phyloP scores from a whole-genome alignment of 2,329 filamentous ascomycete genomes.

The Parasarocladium wereldwijsianum region DNA sequence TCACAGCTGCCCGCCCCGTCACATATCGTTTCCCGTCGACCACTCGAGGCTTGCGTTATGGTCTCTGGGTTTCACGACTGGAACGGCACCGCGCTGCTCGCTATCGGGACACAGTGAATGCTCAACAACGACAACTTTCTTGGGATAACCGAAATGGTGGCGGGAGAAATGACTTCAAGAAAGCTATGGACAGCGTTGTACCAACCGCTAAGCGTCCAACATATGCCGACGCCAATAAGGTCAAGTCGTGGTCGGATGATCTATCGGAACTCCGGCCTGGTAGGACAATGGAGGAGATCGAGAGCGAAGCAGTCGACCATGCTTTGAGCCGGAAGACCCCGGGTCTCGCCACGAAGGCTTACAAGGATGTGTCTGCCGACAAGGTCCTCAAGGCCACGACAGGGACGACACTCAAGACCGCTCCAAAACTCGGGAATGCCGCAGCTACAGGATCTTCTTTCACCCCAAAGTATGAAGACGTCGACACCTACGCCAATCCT shows the following conservation, averaged over 20 bases:
- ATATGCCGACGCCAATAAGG: conserved; percentile 20
- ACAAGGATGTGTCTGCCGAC: conserved; percentile 10
- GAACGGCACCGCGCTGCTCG: conserved; percentile 26
- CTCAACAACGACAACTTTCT: conserved; percentile 25
- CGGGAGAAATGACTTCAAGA: conserved; percentile 23
- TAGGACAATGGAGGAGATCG: conserved; percentile 27
- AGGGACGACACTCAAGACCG: not conserved
- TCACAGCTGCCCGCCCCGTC: no score
- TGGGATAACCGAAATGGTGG: conserved; percentile 36
- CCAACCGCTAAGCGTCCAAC: conserved; percentile 13
- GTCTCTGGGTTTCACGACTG: conserved; percentile 27
- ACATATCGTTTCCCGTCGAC: no score
- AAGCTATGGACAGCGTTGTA: conserved; percentile 19
- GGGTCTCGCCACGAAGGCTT: conserved; percentile 8
- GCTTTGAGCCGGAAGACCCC: conserved; percentile 20
- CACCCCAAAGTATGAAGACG: conserved; percentile 14
- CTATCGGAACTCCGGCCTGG: conserved; percentile 22
- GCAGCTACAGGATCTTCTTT: not conserved
- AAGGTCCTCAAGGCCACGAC: conserved; percentile 13
- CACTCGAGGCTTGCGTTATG: conserved; percentile 33
- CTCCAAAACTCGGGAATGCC: not conserved
- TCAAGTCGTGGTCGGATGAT: conserved; percentile 22
- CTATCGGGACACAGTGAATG: conserved; percentile 31
- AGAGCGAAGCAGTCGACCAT: conserved; percentile 28
- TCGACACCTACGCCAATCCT: conserved; percentile 23